phyloP scores from a whole-genome alignment of 2,329 filamentous ascomycete genomes.

The Capronia americana region DNA sequence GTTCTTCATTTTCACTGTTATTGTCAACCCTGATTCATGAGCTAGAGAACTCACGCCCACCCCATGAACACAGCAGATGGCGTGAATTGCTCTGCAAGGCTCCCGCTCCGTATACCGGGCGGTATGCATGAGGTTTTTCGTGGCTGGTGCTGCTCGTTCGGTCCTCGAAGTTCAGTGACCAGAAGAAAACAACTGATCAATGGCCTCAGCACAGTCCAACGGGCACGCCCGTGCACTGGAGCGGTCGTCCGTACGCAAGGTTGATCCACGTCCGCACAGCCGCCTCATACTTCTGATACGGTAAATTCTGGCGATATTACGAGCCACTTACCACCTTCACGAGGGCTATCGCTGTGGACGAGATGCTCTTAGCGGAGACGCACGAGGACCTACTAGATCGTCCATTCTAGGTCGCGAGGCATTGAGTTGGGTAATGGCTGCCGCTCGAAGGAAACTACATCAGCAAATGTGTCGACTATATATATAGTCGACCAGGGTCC shows the following conservation, averaged over 20 bases:
- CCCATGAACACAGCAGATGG: neutral
- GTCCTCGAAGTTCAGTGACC: neutral
- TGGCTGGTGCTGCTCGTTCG: neutral
- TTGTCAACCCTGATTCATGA: conserved; percentile 23
- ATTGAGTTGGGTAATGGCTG: too few relatives aligned
- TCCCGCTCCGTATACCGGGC: neutral
- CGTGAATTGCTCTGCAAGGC: neutral
- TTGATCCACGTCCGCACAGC: neutral
- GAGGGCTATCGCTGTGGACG: neutral
- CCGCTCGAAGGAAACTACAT: neutral
- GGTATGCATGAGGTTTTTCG: neutral
- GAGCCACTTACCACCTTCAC: neutral
- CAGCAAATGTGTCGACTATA: neutral
- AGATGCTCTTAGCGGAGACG: neutral
- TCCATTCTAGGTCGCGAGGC: neutral
- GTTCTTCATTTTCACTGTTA: conserved; percentile 21
- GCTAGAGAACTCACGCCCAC: neutral
- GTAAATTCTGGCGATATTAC: neutral
- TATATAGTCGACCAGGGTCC: neutral
- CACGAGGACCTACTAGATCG: neutral
- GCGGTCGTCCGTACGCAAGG: neutral
- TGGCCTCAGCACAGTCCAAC: neutral
- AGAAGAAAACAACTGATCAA: neutral
- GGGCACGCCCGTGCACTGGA: neutral
- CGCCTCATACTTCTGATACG: neutral